These are phyloP conservation scores for Mortierella sp. DNA, from an alignment of 371 early-diverging fungal genomes.

Conservation along the genomic window DNA sequence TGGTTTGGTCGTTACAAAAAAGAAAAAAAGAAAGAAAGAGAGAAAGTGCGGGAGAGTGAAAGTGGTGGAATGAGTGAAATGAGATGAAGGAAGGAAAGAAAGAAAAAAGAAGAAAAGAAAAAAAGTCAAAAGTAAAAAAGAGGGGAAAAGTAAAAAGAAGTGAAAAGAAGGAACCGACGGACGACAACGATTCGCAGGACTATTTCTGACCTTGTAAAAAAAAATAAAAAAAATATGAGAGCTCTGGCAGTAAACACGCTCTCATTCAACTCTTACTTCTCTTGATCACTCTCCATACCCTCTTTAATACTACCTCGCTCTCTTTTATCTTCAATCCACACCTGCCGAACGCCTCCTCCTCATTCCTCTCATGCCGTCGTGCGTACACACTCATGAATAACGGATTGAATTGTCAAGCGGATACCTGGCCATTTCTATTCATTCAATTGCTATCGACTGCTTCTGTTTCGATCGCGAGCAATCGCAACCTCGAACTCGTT, in stretches of 20 bases:
- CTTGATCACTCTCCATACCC: background rate
- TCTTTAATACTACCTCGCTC: background rate
- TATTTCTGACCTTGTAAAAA: background rate
- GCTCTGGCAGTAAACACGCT: background rate
- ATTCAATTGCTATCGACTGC: background rate
- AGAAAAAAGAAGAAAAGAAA: background rate
- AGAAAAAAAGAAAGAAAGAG: background rate
- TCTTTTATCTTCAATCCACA: too few relatives aligned
- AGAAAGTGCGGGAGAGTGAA: background rate
- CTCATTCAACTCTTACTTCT: background rate
- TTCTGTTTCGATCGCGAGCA: background rate
- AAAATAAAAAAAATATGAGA: background rate
- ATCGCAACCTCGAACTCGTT: background rate
- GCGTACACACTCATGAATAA: background rate
- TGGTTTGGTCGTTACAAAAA: background rate
- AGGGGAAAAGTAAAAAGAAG: background rate
- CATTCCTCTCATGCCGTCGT: too few relatives aligned
- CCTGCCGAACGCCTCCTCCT: too few relatives aligned
- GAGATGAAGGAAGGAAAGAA: background rate
- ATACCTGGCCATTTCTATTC: too few relatives aligned
- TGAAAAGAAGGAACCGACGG: background rate
- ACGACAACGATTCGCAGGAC: constrained; percentile 5
- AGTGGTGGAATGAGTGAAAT: background rate
- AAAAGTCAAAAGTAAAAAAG: background rate
- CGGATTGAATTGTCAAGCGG: background rate